Evolutionary conservation across 2,329 filamentous ascomycete genomes (phyloP), one percentile per base, ranked within the genome.

Genomic region (Aspergillus puulaauensis): DNA sequence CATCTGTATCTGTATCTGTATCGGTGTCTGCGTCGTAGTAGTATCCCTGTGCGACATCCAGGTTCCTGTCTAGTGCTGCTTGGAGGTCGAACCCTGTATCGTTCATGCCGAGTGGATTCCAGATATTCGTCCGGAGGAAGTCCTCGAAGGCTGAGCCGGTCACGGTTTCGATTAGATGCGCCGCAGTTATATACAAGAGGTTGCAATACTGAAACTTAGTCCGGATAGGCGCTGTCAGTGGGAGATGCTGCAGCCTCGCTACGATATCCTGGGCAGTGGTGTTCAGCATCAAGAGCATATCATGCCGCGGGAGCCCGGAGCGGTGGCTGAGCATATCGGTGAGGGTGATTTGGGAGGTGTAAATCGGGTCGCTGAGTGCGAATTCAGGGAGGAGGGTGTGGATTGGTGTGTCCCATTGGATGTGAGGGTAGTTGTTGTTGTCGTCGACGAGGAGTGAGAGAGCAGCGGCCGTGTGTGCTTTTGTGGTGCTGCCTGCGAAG

Each of bases 401-500:
- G 3, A 79, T 61, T 5, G 70, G 71, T 1, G 74, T 77, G 1
- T 64, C 56, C 73, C 75, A 77, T 35, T 64, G 61, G 9, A 77
- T 63, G 12, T 69, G 49, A 48, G 11, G 61, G 44, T 65, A 64
- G 14, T 68, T 64, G 40, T 65, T 62, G 35, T 57, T 39, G 43
- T 60, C 52, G 3, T 66, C 61, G 9, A 70, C 65, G 6, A 72
- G 76, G 2, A 83, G 66, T 1, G 80, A 76, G 3, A 87, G 67
- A 0, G 76, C 74, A 1, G 82, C 82, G 1, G 80, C 77, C 0
- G 79, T 81, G 47, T 83, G 78, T 2, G 82, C 80, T 66, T 87
- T 87, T 19, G 82, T 84, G 1, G 79, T 84, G 43, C 82, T 85
- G 2, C 78, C 85, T 2, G 75, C 76, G 57, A 81, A 83, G 71